Base-by-base conservation (phyloP, 371 early-diverging fungal genomes). In the Haplosporangium sp. region DNA sequence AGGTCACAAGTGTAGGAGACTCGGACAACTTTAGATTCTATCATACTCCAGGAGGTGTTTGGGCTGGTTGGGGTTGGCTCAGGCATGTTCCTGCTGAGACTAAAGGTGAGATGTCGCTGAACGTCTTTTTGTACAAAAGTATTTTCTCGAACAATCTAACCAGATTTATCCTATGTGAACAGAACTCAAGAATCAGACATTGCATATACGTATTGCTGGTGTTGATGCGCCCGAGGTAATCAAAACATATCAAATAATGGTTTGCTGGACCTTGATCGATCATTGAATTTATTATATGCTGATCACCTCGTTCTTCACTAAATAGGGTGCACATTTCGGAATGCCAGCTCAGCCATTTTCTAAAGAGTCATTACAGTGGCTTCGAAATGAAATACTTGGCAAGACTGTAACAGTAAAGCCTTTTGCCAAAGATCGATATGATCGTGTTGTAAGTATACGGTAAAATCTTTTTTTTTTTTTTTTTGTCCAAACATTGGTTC, bases 141-240 rank as follows among this genome's bases (percentile, higher is more conserved):
- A 27, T 27, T 45, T 45, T 10, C 45, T 45, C 15, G 13, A 45
- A 45, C 45, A 45, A 13, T 10, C 45, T 45, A 45, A 45, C 45
- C 27, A 15, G 45, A 45, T 15, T 45, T 15, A 13, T 15, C 45
- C 15, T 45, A 45, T 45, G 45, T 61, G 39, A 42, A 3, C 69
- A 86, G 90, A 87, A 13, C 77, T 91, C n/a, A 85, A 84, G 72
- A 83, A 89, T 19, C 85, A 89, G 64, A 92, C 92, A 8, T 84
- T 93, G 7, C 84, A 86, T 19, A 84, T 94, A 19, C 89, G 95
- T 40, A 67, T 95, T 17, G 93, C 93, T 19, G 94, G 94, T 20
- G 89, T 95, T 0, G 95, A 95, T 84, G 94, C 95, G 2, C 95
- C 95, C 1, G 95, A 95, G 84, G 87, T 85, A 77, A 71, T 37